A percentile compares a stretch with the other conserved stretches of the same genome.
phyloP scores from a whole-genome alignment of 2,329 filamentous ascomycete species.

The Arachnomyces sp. region DNA sequence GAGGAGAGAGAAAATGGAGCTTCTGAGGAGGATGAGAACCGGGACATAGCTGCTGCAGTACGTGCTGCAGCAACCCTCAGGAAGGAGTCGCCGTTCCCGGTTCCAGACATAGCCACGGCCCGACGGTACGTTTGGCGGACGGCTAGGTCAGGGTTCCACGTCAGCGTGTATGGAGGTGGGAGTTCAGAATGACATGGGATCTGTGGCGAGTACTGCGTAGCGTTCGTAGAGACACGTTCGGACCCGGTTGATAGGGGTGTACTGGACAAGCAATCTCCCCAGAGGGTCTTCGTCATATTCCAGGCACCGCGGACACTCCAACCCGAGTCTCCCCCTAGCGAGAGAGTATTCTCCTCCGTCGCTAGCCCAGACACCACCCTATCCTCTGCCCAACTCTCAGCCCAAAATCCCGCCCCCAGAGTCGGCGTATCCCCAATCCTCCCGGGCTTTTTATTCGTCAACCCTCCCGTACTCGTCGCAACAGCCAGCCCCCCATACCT shows the following conservation, averaged over 20 bases:
- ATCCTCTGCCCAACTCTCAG: constrained; percentile 60
- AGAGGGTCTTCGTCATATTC: neutral
- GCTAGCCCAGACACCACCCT: neutral
- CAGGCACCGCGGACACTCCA: no score
- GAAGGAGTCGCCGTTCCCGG: constrained; percentile 85
- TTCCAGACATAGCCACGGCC: constrained; percentile 60
- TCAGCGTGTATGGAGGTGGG: neutral
- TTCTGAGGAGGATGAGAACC: constrained; percentile 45
- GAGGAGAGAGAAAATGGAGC: constrained; percentile 38
- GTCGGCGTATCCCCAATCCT: constrained; percentile 80
- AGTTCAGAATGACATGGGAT: neutral
- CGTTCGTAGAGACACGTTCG: constrained; percentile 10
- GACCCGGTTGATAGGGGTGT: neutral
- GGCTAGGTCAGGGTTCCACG: constrained; percentile 6
- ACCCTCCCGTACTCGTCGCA: constrained; percentile 60
- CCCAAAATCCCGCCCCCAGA: constrained; percentile 80
- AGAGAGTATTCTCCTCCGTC: no score
- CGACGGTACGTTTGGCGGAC: constrained; percentile 17
- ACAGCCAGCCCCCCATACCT: constrained; percentile 62
- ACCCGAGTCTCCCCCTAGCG: no score
- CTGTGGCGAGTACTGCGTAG: constrained; percentile 1
- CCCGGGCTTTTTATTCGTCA: constrained; percentile 84
- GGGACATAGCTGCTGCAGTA: constrained; percentile 63
- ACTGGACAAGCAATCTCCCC: constrained; percentile 1
- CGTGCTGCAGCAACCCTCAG: constrained; percentile 62